A percentile compares a stretch with the other conserved stretches of the same genome.
Conservation (phyloP, 208 protist species). For the Trichomonas vaginalis region DNA sequence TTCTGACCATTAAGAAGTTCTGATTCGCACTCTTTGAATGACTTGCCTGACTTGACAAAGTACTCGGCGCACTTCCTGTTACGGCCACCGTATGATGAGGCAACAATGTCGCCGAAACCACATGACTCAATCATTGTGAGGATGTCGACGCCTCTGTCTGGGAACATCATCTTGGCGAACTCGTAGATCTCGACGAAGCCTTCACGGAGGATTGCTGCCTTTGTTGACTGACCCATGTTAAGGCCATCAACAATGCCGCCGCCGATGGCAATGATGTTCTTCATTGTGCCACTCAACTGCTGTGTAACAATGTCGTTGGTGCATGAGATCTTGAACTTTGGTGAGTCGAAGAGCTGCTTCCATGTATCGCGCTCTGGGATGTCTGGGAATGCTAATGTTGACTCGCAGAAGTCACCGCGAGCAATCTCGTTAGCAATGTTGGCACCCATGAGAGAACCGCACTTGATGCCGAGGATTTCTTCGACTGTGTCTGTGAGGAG, state of each 20-base stretch:
- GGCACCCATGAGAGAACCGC: slow-evolving; percentile 24
- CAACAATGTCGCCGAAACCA: slow-evolving; percentile 33
- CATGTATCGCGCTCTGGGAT: slow-evolving; percentile 3
- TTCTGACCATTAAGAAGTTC: slow-evolving; percentile 49
- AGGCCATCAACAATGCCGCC: slow-evolving; percentile 31
- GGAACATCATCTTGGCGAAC: not conserved
- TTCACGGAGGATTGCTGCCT: slow-evolving; percentile 34
- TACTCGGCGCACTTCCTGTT: slow-evolving; percentile 43
- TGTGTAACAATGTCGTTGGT: slow-evolving; percentile 23
- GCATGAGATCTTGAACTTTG: not conserved
- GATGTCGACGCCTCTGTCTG: not conserved
- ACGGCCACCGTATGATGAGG: slow-evolving; percentile 42
- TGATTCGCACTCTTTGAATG: slow-evolving; percentile 38
- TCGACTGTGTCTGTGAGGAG: slow-evolving; percentile 23
- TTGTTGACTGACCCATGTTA: slow-evolving; percentile 29
- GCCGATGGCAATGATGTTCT: slow-evolving; percentile 35
- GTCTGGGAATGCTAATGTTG: slow-evolving; percentile 13
- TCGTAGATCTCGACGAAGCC: slow-evolving; percentile 25
- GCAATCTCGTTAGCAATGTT: slow-evolving; percentile 33
- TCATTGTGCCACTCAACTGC: slow-evolving; percentile 26
- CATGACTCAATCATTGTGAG: slow-evolving; percentile 32
- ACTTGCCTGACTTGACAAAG: slow-evolving; percentile 35
- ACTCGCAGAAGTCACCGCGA: not conserved
- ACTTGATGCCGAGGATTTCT: not conserved
- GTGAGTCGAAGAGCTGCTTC: not conserved